Percentiles rank a stretch among this genome's conserved stretches.
Evolutionary conservation across 2,329 filamentous ascomycete species (phyloP).

Genomic region (Diaporthe citrichinensis): DNA sequence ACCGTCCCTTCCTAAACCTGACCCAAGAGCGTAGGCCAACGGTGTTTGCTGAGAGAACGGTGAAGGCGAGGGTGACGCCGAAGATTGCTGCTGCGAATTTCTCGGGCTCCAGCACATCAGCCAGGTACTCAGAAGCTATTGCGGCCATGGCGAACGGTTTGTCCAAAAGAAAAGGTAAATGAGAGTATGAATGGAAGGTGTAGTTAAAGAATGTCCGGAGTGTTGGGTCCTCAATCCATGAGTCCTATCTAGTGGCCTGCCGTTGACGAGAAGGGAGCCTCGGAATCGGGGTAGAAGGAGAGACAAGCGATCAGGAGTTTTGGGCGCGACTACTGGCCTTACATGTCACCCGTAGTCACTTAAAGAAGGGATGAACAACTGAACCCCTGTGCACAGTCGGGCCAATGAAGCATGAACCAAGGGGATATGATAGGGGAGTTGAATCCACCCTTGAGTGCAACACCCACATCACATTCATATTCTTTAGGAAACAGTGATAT

Average conservation of each 20-base stretch:
- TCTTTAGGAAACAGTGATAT: conserved; percentile 16
- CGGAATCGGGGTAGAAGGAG: conserved; percentile 2
- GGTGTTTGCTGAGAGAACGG: conserved; percentile 36
- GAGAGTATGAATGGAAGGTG: conserved; percentile 9
- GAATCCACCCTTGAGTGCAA: conserved; percentile 22
- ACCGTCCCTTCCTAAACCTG: conserved; percentile 28
- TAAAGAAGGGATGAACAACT: conserved; percentile 28
- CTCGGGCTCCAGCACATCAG: conserved; percentile 38
- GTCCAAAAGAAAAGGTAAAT: neutral
- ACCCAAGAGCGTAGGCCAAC: conserved; percentile 37
- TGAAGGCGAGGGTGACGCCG: conserved; percentile 40
- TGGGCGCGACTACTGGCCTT: neutral
- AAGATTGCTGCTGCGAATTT: conserved; percentile 41
- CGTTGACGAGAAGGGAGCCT: neutral
- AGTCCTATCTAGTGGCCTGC: conserved; percentile 30
- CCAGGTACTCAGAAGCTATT: conserved; percentile 40
- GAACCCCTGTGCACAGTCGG: neutral
- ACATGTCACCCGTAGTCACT: neutral
- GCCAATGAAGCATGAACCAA: conserved; percentile 25
- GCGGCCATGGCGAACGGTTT: conserved; percentile 35
- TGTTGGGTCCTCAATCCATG: conserved; percentile 23
- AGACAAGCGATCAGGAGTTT: neutral
- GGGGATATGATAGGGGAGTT: conserved; percentile 23
- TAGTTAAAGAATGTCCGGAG: conserved; percentile 13
- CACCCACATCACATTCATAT: conserved; percentile 6